Percentiles rank a stretch among this genome's conserved stretches.
These are phyloP conservation scores for Ilex asprella DNA, from an alignment of 257 asterid genomes.

Conservation along the genomic window DNA sequence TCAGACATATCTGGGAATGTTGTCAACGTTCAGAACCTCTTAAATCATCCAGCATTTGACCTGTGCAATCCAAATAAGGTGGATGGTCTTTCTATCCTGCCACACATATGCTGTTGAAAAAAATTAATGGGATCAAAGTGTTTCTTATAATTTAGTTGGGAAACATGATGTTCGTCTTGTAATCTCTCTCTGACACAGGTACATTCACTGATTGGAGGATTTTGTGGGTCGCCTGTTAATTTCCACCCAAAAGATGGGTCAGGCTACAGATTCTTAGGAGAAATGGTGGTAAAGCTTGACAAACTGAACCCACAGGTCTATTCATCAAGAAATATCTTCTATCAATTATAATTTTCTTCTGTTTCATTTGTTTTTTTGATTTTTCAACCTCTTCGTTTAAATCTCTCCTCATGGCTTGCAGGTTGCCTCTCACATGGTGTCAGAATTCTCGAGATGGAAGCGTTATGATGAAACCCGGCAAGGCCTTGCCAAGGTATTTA, in stretches of 20 bases:
- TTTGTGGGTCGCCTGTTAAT: constrained; percentile 65
- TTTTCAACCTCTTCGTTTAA: not conserved
- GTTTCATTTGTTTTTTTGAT: not conserved
- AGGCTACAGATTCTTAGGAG: constrained; percentile 74
- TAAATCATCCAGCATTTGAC: constrained; percentile 72
- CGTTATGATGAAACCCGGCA: constrained; percentile 84
- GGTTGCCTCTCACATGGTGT: constrained; percentile 94
- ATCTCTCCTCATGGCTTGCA: constrained; percentile 10
- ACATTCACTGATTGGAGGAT: constrained; percentile 67
- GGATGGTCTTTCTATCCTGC: not conserved
- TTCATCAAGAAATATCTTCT: no score
- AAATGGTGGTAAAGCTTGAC: constrained; percentile 71
- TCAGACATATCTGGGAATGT: constrained; percentile 72
- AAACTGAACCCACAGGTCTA: constrained; percentile 80
- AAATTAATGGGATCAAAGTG: no score
- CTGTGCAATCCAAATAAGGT: constrained; percentile 84
- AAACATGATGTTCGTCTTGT: not conserved
- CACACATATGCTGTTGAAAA: not conserved
- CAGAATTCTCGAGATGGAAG: constrained; percentile 91
- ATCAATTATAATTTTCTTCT: not conserved
- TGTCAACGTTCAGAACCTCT: constrained; percentile 61
- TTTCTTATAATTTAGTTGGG: not conserved
- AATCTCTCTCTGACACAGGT: constrained; percentile 37
- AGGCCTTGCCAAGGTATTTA: constrained; percentile 61
- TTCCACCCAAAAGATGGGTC: constrained; percentile 71